phyloP scores from a whole-genome alignment of 2,329 filamentous ascomycete genomes.

The Fusarium coffeatum region DNA sequence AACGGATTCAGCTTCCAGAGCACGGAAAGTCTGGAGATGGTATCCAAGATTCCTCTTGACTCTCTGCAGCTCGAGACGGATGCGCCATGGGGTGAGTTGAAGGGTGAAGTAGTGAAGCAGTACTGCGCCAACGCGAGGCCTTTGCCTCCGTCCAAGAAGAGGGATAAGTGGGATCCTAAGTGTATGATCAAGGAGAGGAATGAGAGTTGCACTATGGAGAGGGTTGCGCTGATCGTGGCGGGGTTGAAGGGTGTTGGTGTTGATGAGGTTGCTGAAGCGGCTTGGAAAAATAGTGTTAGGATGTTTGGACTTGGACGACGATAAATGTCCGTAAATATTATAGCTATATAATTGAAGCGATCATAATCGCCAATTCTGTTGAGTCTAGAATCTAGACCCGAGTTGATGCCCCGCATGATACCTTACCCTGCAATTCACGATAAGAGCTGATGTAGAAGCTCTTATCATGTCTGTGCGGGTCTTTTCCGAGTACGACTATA shows the following conservation, averaged over 20 bases:
- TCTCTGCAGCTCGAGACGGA: constrained; percentile 46
- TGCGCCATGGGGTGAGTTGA: constrained; percentile 46
- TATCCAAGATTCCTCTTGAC: constrained; percentile 38
- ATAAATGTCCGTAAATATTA: not conserved
- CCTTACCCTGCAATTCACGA: not conserved
- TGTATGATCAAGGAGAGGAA: constrained; percentile 64
- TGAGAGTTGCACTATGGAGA: constrained; percentile 61
- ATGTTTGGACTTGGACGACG: constrained; percentile 49
- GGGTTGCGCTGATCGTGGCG: constrained; percentile 61
- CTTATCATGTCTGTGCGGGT: not conserved
- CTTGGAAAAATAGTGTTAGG: constrained; percentile 51
- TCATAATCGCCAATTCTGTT: not conserved
- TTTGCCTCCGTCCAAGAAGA: constrained; percentile 59
- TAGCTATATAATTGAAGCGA: not conserved
- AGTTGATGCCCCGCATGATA: not conserved
- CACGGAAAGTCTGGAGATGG: constrained; percentile 43
- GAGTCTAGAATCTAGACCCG: not conserved
- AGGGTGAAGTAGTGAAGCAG: constrained; percentile 50
- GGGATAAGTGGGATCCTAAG: constrained; percentile 59
- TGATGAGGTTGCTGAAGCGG: constrained; percentile 56
- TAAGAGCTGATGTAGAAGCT: not conserved
- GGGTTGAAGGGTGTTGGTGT: constrained; percentile 58
- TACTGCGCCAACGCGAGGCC: constrained; percentile 55
- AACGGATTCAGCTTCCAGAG: constrained; percentile 59
- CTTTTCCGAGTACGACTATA: constrained; percentile 17